Conservation (phyloP, 2,329 filamentous ascomycete genomes). For the Boeremia lycopersici region DNA sequence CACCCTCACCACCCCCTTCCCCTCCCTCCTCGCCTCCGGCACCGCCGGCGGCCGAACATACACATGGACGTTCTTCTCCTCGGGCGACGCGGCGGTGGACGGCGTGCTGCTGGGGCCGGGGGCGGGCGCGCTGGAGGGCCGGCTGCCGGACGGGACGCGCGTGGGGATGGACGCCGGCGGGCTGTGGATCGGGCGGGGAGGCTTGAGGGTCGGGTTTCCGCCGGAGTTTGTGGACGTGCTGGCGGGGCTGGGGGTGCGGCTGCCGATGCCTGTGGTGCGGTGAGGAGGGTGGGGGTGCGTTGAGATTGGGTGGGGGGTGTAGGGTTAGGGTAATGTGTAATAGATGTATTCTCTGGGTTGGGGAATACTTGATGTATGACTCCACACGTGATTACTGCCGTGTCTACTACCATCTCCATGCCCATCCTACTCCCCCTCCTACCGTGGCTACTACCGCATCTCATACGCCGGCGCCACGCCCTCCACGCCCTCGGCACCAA, state of each 20-base stretch:
- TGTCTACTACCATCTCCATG: too few relatives aligned
- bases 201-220: background rate
- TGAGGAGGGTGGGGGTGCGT: background rate
- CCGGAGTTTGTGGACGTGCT: background rate
- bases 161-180: background rate
- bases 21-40: background rate
- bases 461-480: slow-evolving; percentile 28
- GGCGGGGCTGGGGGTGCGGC: background rate
- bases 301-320: background rate
- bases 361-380: too few relatives aligned
- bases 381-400: background rate
- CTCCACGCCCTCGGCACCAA: slow-evolving; percentile 16
- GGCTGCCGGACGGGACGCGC: background rate
- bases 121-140: background rate
- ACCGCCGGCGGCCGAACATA: background rate
- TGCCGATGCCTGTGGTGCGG: too few relatives aligned
- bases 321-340: too few relatives aligned
- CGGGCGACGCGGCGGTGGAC: background rate
- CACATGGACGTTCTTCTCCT: background rate
- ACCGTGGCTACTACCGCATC: slow-evolving; percentile 10
- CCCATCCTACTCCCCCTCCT: background rate
- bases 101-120: background rate
- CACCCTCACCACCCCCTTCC: background rate
- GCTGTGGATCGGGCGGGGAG: background rate
- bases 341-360: too few relatives aligned